A percentile compares a stretch with the other conserved stretches of the same genome.
Conservation (phyloP, 225 moss, liverwort and hornwort species). For the Straminergon stramineum region DNA sequence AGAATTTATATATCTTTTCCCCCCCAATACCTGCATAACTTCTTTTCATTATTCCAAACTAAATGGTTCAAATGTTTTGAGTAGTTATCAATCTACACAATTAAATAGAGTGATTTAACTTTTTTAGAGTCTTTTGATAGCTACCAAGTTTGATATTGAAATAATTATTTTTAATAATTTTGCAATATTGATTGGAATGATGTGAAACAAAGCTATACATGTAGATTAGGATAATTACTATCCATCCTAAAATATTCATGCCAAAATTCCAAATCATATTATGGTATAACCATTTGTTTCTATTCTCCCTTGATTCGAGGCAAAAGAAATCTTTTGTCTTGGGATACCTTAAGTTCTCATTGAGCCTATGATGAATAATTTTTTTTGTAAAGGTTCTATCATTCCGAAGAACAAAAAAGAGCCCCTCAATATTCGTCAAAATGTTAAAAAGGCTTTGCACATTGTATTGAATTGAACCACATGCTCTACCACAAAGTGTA, state of each 20-base stretch:
- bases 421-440: neutral
- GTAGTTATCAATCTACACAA: neutral
- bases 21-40: rapidly evolving
- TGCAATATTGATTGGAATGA: neutral
- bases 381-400: rapidly evolving
- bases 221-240: neutral
- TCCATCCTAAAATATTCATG: neutral
- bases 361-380: neutral
- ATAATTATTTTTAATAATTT: no score
- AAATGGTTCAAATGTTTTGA: neutral
- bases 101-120: neutral
- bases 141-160: neutral
- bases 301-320: no score
- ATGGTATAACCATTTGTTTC: neutral
- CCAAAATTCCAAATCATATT: neutral
- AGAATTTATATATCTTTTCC: neutral
- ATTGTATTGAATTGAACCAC: neutral
- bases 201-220: neutral
- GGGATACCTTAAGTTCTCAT: neutral
- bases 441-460: neutral
- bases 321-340: no score
- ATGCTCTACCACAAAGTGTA: neutral
- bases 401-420: neutral
- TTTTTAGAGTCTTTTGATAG: neutral
- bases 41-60: neutral